Evolutionary conservation across 2,329 filamentous ascomycete species (phyloP), one percentile per base, ranked within the genome.

Genomic region (Talaromyces islandicus): DNA sequence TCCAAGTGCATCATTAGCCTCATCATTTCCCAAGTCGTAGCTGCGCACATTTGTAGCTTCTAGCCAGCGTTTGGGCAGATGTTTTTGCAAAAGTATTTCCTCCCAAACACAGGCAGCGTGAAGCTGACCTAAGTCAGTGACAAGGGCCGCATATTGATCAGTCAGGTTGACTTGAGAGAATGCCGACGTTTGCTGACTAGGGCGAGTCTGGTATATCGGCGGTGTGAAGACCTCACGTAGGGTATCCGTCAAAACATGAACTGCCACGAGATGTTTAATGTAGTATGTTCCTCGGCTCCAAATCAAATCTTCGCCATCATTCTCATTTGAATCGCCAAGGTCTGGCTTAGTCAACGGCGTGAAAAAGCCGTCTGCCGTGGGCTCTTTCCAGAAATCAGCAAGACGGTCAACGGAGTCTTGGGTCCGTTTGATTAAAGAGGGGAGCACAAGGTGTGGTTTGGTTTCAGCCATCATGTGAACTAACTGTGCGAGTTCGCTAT

Each of bases 91-190:
- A 0, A 88, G 79, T 38, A 92, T 89, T 65, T 95, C 90, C 73
- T 99, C 93, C 73, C 88, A 88, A n/a, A 96, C 82, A 61, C 91
- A 89, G 57, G 88, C 88, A 48, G 89, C 85, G 64, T 97, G 83
- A 17, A 99, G 78, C 25, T 87, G 86, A 3, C 91, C 92, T 35
- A 97, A 82, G 27, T 86, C 86, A 63, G 85, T 83, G 25, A 96
- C 83, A 41, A 97, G 78, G n/a, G 81, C 76, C 51, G 85, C 80
- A 70, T 96, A 96, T 71, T 91, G 88, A 71, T 97, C 93, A 32
- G 88, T 91, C 24, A 96, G 83, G 69, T 96, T 96, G 66, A 95
- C 83, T 27, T 86, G 83, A 58, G 85, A 86, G 68, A 97, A 89
- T 11, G 88, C 83, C 30, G 85, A 83, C 10, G 78, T 78, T 56